Evolutionary conservation across 768 basidiomycete species (phyloP).

Genomic region (Suillus discolor): DNA sequence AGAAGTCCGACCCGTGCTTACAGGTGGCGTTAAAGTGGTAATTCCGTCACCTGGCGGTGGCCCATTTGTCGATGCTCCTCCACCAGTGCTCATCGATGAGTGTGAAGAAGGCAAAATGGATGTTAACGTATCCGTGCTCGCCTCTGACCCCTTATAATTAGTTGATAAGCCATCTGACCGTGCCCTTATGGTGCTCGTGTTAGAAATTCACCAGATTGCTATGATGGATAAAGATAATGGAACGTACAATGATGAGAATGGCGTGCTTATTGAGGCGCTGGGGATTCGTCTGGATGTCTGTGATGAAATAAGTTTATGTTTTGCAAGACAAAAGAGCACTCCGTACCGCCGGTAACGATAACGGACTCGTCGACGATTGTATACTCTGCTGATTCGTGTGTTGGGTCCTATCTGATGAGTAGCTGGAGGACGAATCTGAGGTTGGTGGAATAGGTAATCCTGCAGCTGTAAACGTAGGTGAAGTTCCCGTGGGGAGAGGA

Average conservation of each 20-base stretch:
- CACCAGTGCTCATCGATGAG: background rate
- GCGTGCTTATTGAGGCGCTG: background rate
- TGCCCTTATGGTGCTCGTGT: slow-evolving; percentile 6
- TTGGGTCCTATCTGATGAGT: background rate
- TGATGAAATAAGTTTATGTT: background rate
- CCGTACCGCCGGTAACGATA: background rate
- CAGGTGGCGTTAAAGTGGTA: background rate
- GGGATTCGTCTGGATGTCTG: background rate
- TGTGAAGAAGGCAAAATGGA: background rate
- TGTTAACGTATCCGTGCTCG: background rate
- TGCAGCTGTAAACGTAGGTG: background rate
- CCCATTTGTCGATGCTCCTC: background rate
- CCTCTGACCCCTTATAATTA: slow-evolving; percentile 4
- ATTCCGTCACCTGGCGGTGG: background rate
- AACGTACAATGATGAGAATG: slow-evolving; percentile 4
- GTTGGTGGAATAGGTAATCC: background rate
- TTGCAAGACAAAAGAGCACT: background rate
- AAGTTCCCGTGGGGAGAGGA: background rate
- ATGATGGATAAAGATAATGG: slow-evolving; percentile 3
- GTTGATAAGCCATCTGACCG: slow-evolving; percentile 5
- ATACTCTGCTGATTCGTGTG: background rate
- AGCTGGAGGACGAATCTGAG: background rate
- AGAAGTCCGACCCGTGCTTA: background rate
- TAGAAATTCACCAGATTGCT: background rate
- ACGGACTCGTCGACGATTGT: background rate